These are phyloP conservation scores for Amanita inopinata DNA, from an alignment of 768 basidiomycete species.

Conservation along the genomic window DNA sequence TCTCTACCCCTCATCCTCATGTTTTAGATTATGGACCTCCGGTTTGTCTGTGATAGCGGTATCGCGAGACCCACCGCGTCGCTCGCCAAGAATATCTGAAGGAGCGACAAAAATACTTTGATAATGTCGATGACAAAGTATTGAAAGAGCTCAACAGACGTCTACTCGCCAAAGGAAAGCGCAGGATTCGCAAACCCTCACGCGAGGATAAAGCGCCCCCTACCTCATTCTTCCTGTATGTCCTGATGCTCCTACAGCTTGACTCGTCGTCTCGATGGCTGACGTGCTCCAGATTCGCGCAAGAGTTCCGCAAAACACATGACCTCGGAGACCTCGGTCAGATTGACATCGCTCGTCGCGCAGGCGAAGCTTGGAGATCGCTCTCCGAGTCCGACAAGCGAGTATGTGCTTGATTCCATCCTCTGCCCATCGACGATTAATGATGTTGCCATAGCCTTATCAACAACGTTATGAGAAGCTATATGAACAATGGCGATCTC, in stretches of 20 bases:
- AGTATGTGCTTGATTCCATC: background rate
- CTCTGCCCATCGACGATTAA: background rate
- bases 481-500: background rate
- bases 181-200: background rate
- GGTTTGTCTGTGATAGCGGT: slow-evolving; percentile 12
- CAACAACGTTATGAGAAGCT: background rate
- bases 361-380: slow-evolving; percentile 4
- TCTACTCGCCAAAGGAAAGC: slow-evolving; percentile 8
- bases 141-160: slow-evolving; percentile 12
- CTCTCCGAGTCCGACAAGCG: slow-evolving; percentile 4
- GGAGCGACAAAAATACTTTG: slow-evolving; percentile 12
- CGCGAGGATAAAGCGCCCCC: background rate
- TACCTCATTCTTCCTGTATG: slow-evolving; percentile 10
- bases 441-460: background rate
- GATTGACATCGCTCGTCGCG: background rate
- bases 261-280: background rate
- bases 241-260: background rate
- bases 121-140: slow-evolving; percentile 11
- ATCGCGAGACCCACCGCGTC: slow-evolving; percentile 12
- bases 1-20: background rate
- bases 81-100: slow-evolving; percentile 1
- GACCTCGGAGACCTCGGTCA: background rate
- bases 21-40: background rate
- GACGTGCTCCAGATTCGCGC: background rate
- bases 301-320: background rate